A percentile compares a stretch with the other conserved stretches of the same genome.
These are phyloP conservation scores for Penicillium maclennaniae DNA, from an alignment of 495 filamentous ascomycete species.

Conservation along the genomic window DNA sequence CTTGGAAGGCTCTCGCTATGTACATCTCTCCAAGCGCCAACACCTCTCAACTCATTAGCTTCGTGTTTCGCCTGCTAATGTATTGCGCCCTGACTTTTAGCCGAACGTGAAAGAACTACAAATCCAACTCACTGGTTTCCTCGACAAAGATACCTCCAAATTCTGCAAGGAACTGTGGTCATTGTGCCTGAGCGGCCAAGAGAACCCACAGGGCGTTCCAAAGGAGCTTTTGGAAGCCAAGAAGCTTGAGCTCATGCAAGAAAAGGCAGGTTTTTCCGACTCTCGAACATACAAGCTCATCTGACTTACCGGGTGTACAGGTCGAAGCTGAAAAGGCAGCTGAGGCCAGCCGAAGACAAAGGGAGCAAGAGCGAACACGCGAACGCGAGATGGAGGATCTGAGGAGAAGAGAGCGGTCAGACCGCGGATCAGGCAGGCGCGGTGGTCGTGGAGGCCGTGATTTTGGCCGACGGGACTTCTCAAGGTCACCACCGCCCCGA, in stretches of 20 bases:
- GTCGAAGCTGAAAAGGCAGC: constrained; percentile 79
- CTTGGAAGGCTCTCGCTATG: constrained; percentile 74
- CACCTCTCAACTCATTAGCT: background rate
- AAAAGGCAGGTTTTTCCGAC: constrained; percentile 59
- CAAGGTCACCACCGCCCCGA: constrained; percentile 62
- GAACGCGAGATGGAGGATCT: constrained; percentile 61
- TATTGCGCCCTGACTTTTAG: constrained; percentile 41
- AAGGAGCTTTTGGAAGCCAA: constrained; percentile 94
- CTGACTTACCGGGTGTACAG: constrained; percentile 41
- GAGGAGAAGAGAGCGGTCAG: constrained; percentile 68
- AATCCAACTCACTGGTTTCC: constrained; percentile 87
- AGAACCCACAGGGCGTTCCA: constrained; percentile 83
- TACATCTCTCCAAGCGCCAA: constrained; percentile 44
- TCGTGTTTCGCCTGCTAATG: constrained; percentile 6
- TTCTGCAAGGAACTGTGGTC: constrained; percentile 97
- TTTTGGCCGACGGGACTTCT: constrained; percentile 43
- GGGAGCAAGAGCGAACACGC: constrained; percentile 58
- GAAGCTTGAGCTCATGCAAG: constrained; percentile 87
- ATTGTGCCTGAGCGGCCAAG: constrained; percentile 83
- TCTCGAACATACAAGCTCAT: background rate
- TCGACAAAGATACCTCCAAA: constrained; percentile 84
- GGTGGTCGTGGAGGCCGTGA: constrained; percentile 50
- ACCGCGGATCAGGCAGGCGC: constrained; percentile 59
- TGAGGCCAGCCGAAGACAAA: constrained; percentile 65
- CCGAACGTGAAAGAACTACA: constrained; percentile 94